Conservation (phyloP, 139 green algal genomes). For the Nannochloris sp. region DNA sequence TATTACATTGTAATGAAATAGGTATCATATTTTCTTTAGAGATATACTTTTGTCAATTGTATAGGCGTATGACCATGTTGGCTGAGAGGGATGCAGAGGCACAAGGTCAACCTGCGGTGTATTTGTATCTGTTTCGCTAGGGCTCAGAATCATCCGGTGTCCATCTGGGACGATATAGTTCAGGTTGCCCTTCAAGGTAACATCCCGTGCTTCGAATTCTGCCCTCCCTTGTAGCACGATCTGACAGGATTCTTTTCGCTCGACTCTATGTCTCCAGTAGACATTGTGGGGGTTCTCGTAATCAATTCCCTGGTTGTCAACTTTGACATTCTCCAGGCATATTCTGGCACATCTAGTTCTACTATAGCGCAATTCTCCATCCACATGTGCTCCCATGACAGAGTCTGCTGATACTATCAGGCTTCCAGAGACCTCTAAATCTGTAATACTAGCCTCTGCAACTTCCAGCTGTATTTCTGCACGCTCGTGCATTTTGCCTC, state of each 20-base stretch:
- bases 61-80: neutral
- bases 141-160: slow-evolving; percentile 53
- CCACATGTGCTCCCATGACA: slow-evolving; percentile 36
- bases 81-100: neutral
- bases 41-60: slow-evolving; percentile 2
- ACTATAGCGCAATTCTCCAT: neutral
- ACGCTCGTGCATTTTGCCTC: slow-evolving; percentile 51
- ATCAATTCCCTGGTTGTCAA: slow-evolving; percentile 83
- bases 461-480: slow-evolving; percentile 67
- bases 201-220: slow-evolving; percentile 81
- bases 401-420: slow-evolving; percentile 53
- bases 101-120: slow-evolving; percentile 4
- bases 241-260: slow-evolving; percentile 44
- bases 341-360: slow-evolving; percentile 59
- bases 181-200: slow-evolving; percentile 33
- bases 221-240: slow-evolving; percentile 72
- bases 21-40: neutral
- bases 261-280: slow-evolving; percentile 74
- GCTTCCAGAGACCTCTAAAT: slow-evolving; percentile 66
- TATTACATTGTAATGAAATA: neutral
- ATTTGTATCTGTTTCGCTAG: slow-evolving; percentile 1
- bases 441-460: slow-evolving; percentile 56
- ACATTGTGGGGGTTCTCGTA: slow-evolving; percentile 58
- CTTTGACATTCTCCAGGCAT: slow-evolving; percentile 63
- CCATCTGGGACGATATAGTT: slow-evolving; percentile 77